Evolutionary conservation across 148 eudicot species (phyloP).

Genomic region (Rhododendron vialii): DNA sequence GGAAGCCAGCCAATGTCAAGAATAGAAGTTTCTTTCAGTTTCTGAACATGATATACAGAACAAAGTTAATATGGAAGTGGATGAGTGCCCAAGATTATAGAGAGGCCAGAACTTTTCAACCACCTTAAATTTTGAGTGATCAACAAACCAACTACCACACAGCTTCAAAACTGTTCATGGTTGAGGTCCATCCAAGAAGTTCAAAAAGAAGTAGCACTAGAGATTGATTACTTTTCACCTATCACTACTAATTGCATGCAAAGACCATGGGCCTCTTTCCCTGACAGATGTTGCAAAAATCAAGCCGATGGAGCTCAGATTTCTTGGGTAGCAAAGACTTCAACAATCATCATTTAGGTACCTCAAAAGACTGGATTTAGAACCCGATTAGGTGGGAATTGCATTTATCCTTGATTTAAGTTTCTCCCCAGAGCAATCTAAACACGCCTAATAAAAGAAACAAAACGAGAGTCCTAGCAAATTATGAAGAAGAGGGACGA

Average conservation of each 20-base stretch:
- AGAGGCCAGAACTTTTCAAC: background rate
- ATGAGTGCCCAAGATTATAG: background rate
- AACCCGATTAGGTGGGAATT: background rate
- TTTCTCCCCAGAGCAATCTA: background rate
- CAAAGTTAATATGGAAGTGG: background rate
- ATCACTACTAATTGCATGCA: background rate
- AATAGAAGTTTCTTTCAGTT: background rate
- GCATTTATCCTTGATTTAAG: background rate
- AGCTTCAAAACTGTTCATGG: background rate
- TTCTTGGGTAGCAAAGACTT: background rate
- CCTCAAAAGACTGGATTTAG: background rate
- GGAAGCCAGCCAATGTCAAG: background rate
- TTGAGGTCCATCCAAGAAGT: background rate
- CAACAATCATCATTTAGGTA: background rate
- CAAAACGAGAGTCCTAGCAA: background rate
- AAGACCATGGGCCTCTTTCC: background rate
- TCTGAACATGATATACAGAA: background rate
- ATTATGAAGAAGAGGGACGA: background rate
- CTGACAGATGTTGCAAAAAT: background rate
- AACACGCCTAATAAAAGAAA: background rate
- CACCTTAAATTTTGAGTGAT: background rate
- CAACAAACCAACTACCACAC: background rate
- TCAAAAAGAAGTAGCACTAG: background rate
- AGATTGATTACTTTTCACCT: background rate
- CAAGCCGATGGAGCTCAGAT: background rate